Percentiles rank a stretch among this genome's conserved stretches.
phyloP scores from a whole-genome alignment of 2,329 filamentous ascomycete genomes.

The Clonostachys rhizophaga region DNA sequence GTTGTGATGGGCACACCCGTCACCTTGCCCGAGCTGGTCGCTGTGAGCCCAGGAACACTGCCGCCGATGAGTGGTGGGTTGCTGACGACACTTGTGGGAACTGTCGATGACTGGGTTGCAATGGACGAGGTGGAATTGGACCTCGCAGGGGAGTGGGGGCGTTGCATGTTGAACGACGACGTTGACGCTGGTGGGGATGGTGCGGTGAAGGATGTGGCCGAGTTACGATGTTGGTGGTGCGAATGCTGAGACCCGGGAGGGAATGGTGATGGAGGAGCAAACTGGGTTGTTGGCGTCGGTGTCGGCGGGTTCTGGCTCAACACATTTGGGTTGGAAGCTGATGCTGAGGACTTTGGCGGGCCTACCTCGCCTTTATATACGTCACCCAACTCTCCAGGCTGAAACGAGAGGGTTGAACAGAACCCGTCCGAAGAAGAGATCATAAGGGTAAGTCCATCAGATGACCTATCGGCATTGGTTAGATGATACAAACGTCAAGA shows the following conservation, averaged over 20 bases:
- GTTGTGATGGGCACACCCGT: constrained; percentile 73
- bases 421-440: constrained; percentile 99
- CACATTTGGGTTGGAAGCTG: constrained; percentile 21
- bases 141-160: constrained; percentile 73
- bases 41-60: constrained; percentile 71
- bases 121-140: constrained; percentile 85
- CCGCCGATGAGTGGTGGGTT: constrained; percentile 77
- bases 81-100: constrained; percentile 54
- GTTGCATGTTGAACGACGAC: constrained; percentile 42
- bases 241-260: constrained; percentile 37
- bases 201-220: constrained; percentile 51
- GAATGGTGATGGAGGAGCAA: constrained; percentile 58
- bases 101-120: constrained; percentile 53
- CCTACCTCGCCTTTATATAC: constrained; percentile 66
- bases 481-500: not conserved
- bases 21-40: constrained; percentile 62
- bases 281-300: constrained; percentile 64
- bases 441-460: constrained; percentile 56
- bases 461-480: constrained; percentile 28
- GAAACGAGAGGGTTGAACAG: constrained; percentile 86
- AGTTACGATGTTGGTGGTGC: constrained; percentile 47
- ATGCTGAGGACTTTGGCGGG: constrained; percentile 30
- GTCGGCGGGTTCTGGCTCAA: constrained; percentile 59
- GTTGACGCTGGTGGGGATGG: constrained; percentile 51
- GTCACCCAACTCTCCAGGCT: constrained; percentile 78